These are phyloP conservation scores for Xanthoconium purpureum DNA, from an alignment of 768 basidiomycete genomes.

Conservation along the genomic window DNA sequence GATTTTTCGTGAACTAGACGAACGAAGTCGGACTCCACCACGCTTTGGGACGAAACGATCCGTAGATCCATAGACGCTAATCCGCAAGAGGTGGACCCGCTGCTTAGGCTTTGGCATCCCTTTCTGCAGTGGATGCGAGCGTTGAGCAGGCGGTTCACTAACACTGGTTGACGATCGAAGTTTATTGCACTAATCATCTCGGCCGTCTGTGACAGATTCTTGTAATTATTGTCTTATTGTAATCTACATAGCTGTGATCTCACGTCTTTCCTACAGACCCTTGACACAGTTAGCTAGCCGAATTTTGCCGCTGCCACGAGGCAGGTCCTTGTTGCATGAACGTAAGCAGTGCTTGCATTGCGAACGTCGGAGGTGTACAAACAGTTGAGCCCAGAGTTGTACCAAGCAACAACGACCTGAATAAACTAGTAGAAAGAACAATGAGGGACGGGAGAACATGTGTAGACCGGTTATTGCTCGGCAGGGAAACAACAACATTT, in stretches of 20 bases:
- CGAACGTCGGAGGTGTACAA: neutral
- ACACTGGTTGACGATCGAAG: neutral
- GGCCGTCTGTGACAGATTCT: neutral
- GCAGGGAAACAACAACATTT: slow-evolving; percentile 19
- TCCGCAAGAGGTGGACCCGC: neutral
- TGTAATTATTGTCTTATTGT: neutral
- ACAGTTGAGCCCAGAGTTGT: neutral
- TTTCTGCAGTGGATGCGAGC: slow-evolving; percentile 27
- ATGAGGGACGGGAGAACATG: neutral
- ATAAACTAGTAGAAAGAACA: slow-evolving; percentile 1
- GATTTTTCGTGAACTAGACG: slow-evolving; percentile 42
- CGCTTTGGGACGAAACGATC: slow-evolving; percentile 4
- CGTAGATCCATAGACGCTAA: slow-evolving; percentile 7
- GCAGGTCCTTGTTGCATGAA: slow-evolving; percentile 16
- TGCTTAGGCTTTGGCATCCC: slow-evolving; percentile 27
- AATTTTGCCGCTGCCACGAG: slow-evolving; percentile 12
- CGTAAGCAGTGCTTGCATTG: neutral
- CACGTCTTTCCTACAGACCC: neutral
- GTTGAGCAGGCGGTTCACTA: slow-evolving; percentile 9
- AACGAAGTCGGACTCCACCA: slow-evolving; percentile 15
- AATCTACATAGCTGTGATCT: neutral
- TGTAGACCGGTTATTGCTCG: slow-evolving; percentile 10
- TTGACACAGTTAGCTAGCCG: slow-evolving; percentile 13
- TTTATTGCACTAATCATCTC: neutral
- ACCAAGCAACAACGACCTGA: slow-evolving; percentile 1